Conservation (phyloP, 2,329 filamentous ascomycete species). For the Cordyceps pruinosa region DNA sequence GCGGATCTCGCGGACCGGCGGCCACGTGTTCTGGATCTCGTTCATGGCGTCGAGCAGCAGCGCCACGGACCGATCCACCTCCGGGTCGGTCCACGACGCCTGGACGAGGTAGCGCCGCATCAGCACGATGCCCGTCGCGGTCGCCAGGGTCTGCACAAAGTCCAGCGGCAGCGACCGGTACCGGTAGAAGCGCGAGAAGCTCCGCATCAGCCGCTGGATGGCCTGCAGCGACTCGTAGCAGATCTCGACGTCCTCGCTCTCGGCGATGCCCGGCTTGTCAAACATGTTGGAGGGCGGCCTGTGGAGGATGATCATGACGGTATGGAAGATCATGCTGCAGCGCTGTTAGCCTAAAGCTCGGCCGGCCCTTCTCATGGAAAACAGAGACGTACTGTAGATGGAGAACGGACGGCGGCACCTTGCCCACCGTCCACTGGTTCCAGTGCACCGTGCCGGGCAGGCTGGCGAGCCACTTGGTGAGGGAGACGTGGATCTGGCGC, state of each 20-base stretch:
- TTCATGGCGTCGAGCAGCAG: slow-evolving; percentile 43
- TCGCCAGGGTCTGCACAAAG: slow-evolving; percentile 43
- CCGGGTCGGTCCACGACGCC: slow-evolving; percentile 32
- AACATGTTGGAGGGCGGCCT: slow-evolving; percentile 39
- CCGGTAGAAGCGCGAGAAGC: slow-evolving; percentile 37
- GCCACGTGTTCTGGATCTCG: slow-evolving; percentile 44
- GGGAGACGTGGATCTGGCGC: slow-evolving; percentile 38
- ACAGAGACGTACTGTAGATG: slow-evolving; percentile 35
- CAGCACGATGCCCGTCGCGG: slow-evolving; percentile 38
- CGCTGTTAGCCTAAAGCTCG: background rate
- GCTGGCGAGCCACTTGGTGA: slow-evolving; percentile 40
- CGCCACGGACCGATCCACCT: slow-evolving; percentile 44
- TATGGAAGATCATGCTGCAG: slow-evolving; percentile 40
- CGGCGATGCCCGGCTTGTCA: slow-evolving; percentile 30
- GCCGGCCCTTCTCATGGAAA: background rate
- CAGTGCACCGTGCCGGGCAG: slow-evolving; percentile 42
- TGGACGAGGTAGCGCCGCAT: slow-evolving; percentile 38
- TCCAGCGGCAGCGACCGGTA: slow-evolving; percentile 38
- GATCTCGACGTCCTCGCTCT: slow-evolving; percentile 40
- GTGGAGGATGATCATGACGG: slow-evolving; percentile 45
- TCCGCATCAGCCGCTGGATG: slow-evolving; percentile 37
- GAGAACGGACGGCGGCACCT: slow-evolving; percentile 39
- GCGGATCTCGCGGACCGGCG: slow-evolving; percentile 37
- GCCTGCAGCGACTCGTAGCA: slow-evolving; percentile 43
- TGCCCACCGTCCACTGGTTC: slow-evolving; percentile 43